phyloP scores from a whole-genome alignment of 495 filamentous ascomycete genomes.

The Tetracladium marchalianum region DNA sequence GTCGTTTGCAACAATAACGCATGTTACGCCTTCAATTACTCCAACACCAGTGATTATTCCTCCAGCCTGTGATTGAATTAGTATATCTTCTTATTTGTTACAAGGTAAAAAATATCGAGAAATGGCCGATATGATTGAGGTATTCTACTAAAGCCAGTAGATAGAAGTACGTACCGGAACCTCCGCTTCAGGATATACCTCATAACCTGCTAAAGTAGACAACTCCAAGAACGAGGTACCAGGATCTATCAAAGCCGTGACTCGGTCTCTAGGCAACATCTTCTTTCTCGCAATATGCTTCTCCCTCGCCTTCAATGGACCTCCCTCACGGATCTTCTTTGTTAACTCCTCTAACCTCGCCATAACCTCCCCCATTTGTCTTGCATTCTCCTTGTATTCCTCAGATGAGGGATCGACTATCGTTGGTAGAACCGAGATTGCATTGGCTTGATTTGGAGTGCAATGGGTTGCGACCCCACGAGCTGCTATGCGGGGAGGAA shows the following conservation, averaged over 20 bases:
- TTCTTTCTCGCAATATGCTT: constrained; percentile 85
- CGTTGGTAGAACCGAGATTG: constrained; percentile 70
- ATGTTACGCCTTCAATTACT: constrained; percentile 79
- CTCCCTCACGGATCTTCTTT: constrained; percentile 59
- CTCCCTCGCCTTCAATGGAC: constrained; percentile 71
- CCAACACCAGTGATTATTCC: constrained; percentile 93
- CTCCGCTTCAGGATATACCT: constrained; percentile 79
- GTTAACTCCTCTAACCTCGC: constrained; percentile 59
- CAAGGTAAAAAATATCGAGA: constrained; percentile 9
- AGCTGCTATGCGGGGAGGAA: constrained; percentile 4
- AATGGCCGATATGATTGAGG: no score
- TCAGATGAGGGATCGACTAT: constrained; percentile 65
- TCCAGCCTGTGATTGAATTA: constrained; percentile 36
- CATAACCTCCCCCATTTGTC: constrained; percentile 66
- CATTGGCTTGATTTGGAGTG: constrained; percentile 55
- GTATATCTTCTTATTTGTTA: constrained; percentile 20
- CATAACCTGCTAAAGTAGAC: constrained; percentile 76
- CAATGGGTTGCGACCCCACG: constrained; percentile 50
- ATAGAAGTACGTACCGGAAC: constrained; percentile 33
- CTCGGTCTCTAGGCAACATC: constrained; percentile 87
- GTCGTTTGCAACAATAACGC: constrained; percentile 94
- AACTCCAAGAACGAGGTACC: constrained; percentile 89
- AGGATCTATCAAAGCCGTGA: constrained; percentile 79
- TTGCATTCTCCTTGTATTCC: constrained; percentile 74
- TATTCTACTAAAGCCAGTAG: no score